phyloP scores from a whole-genome alignment of 2,329 filamentous ascomycete genomes.

The Aspergillus tubingensis region DNA sequence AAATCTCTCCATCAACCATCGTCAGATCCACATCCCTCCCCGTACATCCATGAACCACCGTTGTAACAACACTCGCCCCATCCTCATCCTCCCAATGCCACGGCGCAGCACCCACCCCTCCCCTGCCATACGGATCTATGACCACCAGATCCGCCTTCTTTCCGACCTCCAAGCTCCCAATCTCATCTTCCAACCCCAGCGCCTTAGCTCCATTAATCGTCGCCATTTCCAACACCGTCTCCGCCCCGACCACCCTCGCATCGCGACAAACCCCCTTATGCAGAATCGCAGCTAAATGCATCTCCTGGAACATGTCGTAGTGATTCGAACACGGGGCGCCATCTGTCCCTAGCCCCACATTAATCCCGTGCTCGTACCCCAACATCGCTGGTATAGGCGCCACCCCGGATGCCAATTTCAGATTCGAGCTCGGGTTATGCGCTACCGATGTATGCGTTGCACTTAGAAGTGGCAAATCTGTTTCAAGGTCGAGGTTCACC shows the following conservation, averaged over 20 bases:
- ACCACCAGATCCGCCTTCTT: slow-evolving; percentile 48
- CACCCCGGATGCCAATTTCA: slow-evolving; percentile 55
- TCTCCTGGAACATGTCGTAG: slow-evolving; percentile 56
- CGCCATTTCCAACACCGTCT: slow-evolving; percentile 53
- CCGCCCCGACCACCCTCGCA: slow-evolving; percentile 47
- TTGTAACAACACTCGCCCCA: slow-evolving; percentile 34
- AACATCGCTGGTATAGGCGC: slow-evolving; percentile 17
- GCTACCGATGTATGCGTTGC: slow-evolving; percentile 48
- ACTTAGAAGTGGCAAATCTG: slow-evolving; percentile 30
- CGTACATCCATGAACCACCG: slow-evolving; percentile 44
- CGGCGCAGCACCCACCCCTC: slow-evolving; percentile 34
- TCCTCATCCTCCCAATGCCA: slow-evolving; percentile 29
- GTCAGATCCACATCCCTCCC: slow-evolving; percentile 47
- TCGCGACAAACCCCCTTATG: slow-evolving; percentile 49
- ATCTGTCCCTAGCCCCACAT: slow-evolving; percentile 54
- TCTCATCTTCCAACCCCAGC: slow-evolving; percentile 44
- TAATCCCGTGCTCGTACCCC: slow-evolving; percentile 36
- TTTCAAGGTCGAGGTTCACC: slow-evolving; percentile 32
- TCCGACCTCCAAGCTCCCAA: slow-evolving; percentile 43
- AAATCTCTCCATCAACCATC: slow-evolving; percentile 43
- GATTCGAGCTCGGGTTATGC: slow-evolving; percentile 55
- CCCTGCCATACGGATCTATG: slow-evolving; percentile 31
- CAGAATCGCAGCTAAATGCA: slow-evolving; percentile 54
- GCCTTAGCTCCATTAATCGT: slow-evolving; percentile 55
- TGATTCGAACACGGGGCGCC: slow-evolving; percentile 57